Conservation (phyloP, 768 basidiomycete genomes). For the Neoboletus subvelutipes region DNA sequence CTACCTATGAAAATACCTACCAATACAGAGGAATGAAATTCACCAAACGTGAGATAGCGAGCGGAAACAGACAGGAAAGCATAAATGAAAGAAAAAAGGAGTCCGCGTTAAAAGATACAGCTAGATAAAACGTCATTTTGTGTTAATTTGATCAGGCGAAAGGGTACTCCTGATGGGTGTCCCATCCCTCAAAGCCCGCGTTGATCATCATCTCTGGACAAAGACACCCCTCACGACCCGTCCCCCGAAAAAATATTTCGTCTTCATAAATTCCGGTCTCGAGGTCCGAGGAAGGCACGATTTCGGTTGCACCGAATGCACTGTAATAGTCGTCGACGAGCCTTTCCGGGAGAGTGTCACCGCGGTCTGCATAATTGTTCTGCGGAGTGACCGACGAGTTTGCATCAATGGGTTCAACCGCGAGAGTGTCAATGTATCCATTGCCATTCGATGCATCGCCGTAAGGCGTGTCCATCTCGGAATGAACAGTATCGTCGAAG, state of each 20-base stretch:
- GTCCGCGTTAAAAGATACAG: background rate
- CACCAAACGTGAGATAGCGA: no score
- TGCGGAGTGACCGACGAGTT: background rate
- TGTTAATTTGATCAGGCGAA: background rate
- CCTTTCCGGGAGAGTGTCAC: background rate
- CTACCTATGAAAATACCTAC: no score
- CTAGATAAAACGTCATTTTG: background rate
- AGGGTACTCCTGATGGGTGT: background rate
- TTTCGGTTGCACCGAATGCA: background rate
- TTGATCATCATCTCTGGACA: conserved; percentile 5
- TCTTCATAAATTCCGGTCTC: background rate
- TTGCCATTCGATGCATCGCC: background rate
- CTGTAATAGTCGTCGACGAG: background rate
- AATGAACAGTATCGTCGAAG: background rate
- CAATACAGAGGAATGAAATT: no score
- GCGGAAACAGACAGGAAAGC: no score
- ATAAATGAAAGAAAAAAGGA: no score
- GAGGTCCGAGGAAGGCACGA: background rate
- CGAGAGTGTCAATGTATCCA: background rate
- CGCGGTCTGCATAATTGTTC: background rate
- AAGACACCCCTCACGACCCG: conserved; percentile 11
- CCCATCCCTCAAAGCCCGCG: no score
- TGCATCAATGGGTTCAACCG: background rate
- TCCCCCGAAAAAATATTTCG: conserved; percentile 1
- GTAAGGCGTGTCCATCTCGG: background rate